phyloP scores from a whole-genome alignment of 352 stramenopile species.

The Globisporangium abappressorium region DNA sequence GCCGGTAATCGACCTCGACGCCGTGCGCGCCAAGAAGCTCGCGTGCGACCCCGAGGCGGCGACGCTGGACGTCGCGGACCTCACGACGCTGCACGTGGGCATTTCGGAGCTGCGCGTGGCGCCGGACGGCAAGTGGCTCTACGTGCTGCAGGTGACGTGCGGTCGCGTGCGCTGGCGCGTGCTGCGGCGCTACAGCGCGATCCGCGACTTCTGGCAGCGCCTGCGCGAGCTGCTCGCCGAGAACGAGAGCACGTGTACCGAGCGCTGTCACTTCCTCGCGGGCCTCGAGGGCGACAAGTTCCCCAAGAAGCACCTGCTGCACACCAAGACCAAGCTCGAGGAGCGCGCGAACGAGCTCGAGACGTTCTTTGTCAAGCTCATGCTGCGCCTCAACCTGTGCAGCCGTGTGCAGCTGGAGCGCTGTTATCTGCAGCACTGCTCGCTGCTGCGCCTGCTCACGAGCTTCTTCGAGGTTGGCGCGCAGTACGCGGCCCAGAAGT shows the following conservation, averaged over 20 bases:
- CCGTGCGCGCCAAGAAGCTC: constrained; percentile 23
- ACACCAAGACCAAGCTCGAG: constrained; percentile 66
- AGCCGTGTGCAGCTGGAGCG: constrained; percentile 35
- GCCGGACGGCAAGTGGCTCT: constrained; percentile 61
- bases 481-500: constrained; percentile 12
- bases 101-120: constrained; percentile 57
- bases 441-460: constrained; percentile 37
- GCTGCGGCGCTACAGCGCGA: constrained; percentile 66
- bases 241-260: constrained; percentile 36
- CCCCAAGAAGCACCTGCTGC: constrained; percentile 66
- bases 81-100: constrained; percentile 49
- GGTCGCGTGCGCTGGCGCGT: constrained; percentile 44
- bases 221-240: constrained; percentile 35
- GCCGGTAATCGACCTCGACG: constrained; percentile 21
- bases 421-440: constrained; percentile 45
- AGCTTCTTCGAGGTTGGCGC: constrained; percentile 52
- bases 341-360: constrained; percentile 49
- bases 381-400: constrained; percentile 69
- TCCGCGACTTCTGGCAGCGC: constrained; percentile 63
- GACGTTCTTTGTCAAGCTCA: constrained; percentile 57
- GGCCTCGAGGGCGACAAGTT: constrained; percentile 73
- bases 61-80: constrained; percentile 26
- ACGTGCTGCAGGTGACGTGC: constrained; percentile 62
- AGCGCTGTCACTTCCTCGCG: constrained; percentile 65
- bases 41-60: constrained; percentile 22